Evolutionary conservation across 371 early-diverging fungal species (phyloP), one percentile per base, ranked within the genome.

Genomic region (Haplosporangium sp.): DNA sequence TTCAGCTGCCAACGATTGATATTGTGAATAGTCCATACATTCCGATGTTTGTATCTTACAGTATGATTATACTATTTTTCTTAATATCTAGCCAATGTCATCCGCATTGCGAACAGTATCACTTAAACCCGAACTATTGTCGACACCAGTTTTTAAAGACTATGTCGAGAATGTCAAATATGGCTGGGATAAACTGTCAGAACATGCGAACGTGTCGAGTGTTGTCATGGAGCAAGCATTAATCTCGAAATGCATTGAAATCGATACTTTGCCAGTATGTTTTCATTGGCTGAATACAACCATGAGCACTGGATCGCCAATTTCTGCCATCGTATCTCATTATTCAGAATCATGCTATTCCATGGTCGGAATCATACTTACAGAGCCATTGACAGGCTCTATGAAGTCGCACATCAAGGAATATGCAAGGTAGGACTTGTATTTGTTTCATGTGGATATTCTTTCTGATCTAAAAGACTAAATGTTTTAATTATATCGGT

Each of bases 171-270:
- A 75, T 35, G 64, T 81, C 63, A 81, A 81, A 47, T 81, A 81
- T 47, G 81, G 81, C 5, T 81, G 81, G 81, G 81, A 81, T 53
- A 81, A 81, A 39, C 44, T 81, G 17, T 81, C 81, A 20, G 81
- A 81, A 19, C 81, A 81, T 47, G 81, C 81, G 40, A 81, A 81
- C 27, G 81, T 81, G 1, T 81, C 81, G 15, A 81, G 75, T 20
- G 81, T 81, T 2, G 81, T 81, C 38, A 74, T 81, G 75, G 81
- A 81, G 65, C 81, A 81, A 38, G 81, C 88, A 0, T 63, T 90
- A 42, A 87, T 88, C 73, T 84, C 86, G 73, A 90, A 90, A 62
- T 86, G 88, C 38, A 87, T 90, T 39, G 90, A 90, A 71, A 77
- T 84, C 34, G 90, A 90, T 39, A 85, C 86, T 0, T 84, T 90